Conservation (phyloP, 1,284 basidiomycete species). For the Heliocybe sulcata region DNA sequence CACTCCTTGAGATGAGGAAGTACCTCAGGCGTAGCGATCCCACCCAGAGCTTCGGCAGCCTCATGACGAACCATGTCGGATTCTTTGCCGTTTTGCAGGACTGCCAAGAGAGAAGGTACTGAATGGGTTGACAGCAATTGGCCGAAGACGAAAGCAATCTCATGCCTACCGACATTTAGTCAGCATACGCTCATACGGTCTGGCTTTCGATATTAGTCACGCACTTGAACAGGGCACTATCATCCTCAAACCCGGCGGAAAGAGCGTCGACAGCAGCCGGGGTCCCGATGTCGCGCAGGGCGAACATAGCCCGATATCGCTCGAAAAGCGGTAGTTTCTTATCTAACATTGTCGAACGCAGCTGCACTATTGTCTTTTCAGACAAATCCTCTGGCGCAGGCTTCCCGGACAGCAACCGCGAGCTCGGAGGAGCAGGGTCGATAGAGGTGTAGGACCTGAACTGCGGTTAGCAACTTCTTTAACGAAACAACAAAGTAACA, state of each 20-base stretch:
- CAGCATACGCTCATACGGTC: not conserved
- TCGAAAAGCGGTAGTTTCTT: conserved; percentile 76
- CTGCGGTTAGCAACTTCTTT: not conserved
- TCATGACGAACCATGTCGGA: conserved; percentile 99
- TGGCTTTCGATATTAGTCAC: conserved; percentile 15
- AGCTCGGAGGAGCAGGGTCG: conserved; percentile 88
- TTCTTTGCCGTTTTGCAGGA: conserved; percentile 70
- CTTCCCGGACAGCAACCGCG: conserved; percentile 46
- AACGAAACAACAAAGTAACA: not conserved
- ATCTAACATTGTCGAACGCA: conserved; percentile 67
- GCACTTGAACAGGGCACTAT: conserved; percentile 88
- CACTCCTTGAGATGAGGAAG: conserved; percentile 84
- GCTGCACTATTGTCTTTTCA: conserved; percentile 39
- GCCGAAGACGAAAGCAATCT: conserved; percentile 97
- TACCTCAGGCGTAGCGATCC: conserved; percentile 91
- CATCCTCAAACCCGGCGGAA: conserved; percentile 82
- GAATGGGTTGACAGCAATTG: conserved; percentile 89
- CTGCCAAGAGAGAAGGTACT: conserved; percentile 78
- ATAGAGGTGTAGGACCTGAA: conserved; percentile 76
- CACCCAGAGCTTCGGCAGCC: conserved; percentile 96
- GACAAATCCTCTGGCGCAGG: conserved; percentile 41
- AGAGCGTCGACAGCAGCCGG: conserved; percentile 83
- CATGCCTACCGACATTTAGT: conserved; percentile 56
- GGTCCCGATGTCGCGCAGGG: conserved; percentile 85
- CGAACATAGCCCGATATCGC: conserved; percentile 98